Base-by-base conservation (phyloP, 2,329 filamentous ascomycete genomes). In the Fusarium verrucosum region DNA sequence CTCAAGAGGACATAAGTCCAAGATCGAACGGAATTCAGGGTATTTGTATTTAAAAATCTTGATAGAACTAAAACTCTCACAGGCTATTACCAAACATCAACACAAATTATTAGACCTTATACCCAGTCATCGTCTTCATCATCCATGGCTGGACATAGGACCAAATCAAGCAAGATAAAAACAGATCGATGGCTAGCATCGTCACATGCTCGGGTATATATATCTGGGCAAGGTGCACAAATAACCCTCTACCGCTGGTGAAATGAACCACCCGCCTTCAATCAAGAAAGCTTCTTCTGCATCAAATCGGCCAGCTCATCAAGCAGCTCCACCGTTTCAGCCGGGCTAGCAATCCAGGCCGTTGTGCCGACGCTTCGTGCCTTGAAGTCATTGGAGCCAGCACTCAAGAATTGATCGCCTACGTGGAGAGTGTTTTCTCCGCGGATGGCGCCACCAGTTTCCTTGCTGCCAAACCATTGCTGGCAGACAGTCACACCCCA, bases 361-460 rank as follows among this genome's bases (percentile, higher is more conserved):
- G 95, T 98, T 1, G 94, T 97, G 30, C 92, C 95, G 19, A 96
- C 94, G 70, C 93, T 86, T 26, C 94, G 84, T 9, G 94, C 92
- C 81, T 97, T 97, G 82, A 98, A 99, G 78, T 99, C 95, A 78
- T 99, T 99, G 16, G 93, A 92, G 0, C 94, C 94, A 5, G 94
- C 94, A 61, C 92, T 96, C 64, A 99, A 80, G 77, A 99, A 99
- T 79, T 99, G 95, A 78, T 99, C 95, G 14, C 95, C 95, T 6
- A 99, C 92, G 78, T 99, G 95, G 56, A 99, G 82, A 10, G 94
- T 97, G 72, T 91, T 90, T 65, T 89, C 87, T 5, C 88, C 91
- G 45, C 85, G 82, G 69, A 97, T 87, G 8, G 72, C 72, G 10
- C 76, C 70, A 19, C 75, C 70, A 23, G 58, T 73, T 16, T 70